Evolutionary conservation across 495 filamentous ascomycete genomes (phyloP).

Genomic region (Glutinoglossum americanum): DNA sequence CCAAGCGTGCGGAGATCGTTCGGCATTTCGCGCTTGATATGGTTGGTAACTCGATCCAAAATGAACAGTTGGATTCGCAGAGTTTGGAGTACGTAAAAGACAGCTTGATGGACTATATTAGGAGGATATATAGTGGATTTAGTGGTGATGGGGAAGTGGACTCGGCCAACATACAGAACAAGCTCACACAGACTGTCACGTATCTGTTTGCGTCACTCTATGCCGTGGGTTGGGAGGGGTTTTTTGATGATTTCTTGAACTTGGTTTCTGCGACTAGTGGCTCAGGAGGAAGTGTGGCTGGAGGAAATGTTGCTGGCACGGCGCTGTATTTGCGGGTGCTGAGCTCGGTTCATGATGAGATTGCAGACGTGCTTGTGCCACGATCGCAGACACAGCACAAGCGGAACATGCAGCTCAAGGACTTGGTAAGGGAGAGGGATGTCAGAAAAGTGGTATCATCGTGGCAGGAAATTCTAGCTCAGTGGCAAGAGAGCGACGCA

Average conservation of each 20-base stretch:
- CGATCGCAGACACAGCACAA: slow-evolving; percentile 53
- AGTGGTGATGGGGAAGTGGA: slow-evolving; percentile 33
- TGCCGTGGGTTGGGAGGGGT: slow-evolving; percentile 59
- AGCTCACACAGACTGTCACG: slow-evolving; percentile 86
- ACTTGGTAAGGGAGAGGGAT: slow-evolving; percentile 64
- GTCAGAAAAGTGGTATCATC: slow-evolving; percentile 64
- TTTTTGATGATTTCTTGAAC: slow-evolving; percentile 67
- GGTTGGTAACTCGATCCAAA: slow-evolving; percentile 72
- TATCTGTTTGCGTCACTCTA: slow-evolving; percentile 77
- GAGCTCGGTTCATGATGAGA: slow-evolving; percentile 83
- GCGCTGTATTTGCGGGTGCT: slow-evolving; percentile 76
- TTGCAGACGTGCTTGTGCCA: slow-evolving; percentile 74
- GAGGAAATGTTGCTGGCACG: slow-evolving; percentile 44
- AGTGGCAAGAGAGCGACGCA: slow-evolving; percentile 49
- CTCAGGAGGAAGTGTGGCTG: slow-evolving; percentile 23
- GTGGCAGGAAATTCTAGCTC: slow-evolving; percentile 75
- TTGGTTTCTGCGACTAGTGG: slow-evolving; percentile 33
- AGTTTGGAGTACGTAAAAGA: slow-evolving; percentile 51
- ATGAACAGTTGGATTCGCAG: slow-evolving; percentile 42
- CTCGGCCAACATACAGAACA: slow-evolving; percentile 69
- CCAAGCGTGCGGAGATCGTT: slow-evolving; percentile 60
- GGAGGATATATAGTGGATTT: slow-evolving; percentile 41
- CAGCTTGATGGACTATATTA: slow-evolving; percentile 54
- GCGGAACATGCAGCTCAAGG: slow-evolving; percentile 67
- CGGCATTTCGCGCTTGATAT: slow-evolving; percentile 77